Percentiles rank a stretch among this genome's conserved stretches.
Conservation (phyloP, 805 yeast genomes). For the Naumovozyma dairenensis region DNA sequence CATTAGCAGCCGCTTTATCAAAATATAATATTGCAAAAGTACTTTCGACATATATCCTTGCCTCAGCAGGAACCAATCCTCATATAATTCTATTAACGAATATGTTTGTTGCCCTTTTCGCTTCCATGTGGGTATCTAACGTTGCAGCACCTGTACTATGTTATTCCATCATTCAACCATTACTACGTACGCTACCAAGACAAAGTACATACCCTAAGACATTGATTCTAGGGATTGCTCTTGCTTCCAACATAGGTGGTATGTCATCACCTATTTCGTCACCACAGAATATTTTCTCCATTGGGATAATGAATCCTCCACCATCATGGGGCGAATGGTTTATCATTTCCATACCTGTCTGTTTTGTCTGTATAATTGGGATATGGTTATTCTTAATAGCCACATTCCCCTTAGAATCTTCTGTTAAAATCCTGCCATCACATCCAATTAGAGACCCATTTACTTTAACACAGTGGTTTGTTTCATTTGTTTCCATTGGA, state of each 20-base stretch:
- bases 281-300: slow-evolving; percentile 89
- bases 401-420: slow-evolving; percentile 48
- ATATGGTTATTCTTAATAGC: slow-evolving; percentile 67
- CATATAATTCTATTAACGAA: slow-evolving; percentile 63
- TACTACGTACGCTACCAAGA: slow-evolving; percentile 73
- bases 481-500: slow-evolving; percentile 49
- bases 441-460: slow-evolving; percentile 58
- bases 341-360: slow-evolving; percentile 73
- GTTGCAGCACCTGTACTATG: slow-evolving; percentile 96
- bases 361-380: slow-evolving; percentile 47
- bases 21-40: slow-evolving; percentile 83
- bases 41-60: slow-evolving; percentile 70
- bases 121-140: slow-evolving; percentile 92
- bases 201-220: slow-evolving; percentile 73
- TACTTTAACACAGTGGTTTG: slow-evolving; percentile 64
- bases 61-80: slow-evolving; percentile 82
- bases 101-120: slow-evolving; percentile 77
- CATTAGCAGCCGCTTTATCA: slow-evolving; percentile 88
- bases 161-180: slow-evolving; percentile 83
- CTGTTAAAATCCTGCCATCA: slow-evolving; percentile 37
- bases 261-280: slow-evolving; percentile 97
- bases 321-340: slow-evolving; percentile 94
- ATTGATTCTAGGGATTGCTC: slow-evolving; percentile 79
- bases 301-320: slow-evolving; percentile 76
- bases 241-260: slow-evolving; percentile 90